Base-by-base conservation (phyloP, 2,329 filamentous ascomycete species). In the Arthrobotrys megalospora region DNA sequence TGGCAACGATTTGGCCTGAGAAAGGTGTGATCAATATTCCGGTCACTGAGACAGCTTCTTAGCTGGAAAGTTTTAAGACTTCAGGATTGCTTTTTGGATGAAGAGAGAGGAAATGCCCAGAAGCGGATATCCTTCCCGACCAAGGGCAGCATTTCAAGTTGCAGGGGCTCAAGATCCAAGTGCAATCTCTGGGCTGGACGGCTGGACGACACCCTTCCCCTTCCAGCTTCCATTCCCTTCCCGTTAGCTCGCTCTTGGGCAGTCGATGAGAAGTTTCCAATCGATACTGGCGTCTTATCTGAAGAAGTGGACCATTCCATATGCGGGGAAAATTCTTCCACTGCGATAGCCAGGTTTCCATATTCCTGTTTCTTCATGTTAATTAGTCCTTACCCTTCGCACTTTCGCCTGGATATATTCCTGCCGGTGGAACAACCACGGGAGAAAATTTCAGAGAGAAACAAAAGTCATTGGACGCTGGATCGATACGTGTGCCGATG, bases 71-170 rank as follows among this genome's bases (percentile, higher is more conserved):
- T 21, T 28, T 69, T 34, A 47, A 50, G 24, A 19, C 38, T 32
- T 24, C 14, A n/a, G 8, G 8, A 43, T 64, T 34, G 55, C 62
- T 71, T 64, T 64, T 53, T 8, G 24, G 2, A 48, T 14, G 53
- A 24, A 47, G 1, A 24, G 16, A 24, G 66, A n/a, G 34, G 21
- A 24, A 28, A 64, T 38, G 28, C 41, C 58, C 68, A 71, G 55
- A 71, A 47, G 28, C 68, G 68, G 68, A 65, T 72, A 72, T 72
- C 16, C 62, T 66, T 72, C 50, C 69, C 69, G 69, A 65, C 69
- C 60, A 73, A 45, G 43, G 52, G 47, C 16, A 47, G 38, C 24
- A 47, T 6, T 21, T 34, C 14, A 10, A 19, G 14, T 72, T 72
- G 58, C 68, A 45, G 43, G 68, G 68, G 48, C 47, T n/a, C 38